A percentile compares a stretch with the other conserved stretches of the same genome.
These are phyloP conservation scores for Daldinia loculata DNA, from an alignment of 495 filamentous ascomycete genomes.

Conservation along the genomic window DNA sequence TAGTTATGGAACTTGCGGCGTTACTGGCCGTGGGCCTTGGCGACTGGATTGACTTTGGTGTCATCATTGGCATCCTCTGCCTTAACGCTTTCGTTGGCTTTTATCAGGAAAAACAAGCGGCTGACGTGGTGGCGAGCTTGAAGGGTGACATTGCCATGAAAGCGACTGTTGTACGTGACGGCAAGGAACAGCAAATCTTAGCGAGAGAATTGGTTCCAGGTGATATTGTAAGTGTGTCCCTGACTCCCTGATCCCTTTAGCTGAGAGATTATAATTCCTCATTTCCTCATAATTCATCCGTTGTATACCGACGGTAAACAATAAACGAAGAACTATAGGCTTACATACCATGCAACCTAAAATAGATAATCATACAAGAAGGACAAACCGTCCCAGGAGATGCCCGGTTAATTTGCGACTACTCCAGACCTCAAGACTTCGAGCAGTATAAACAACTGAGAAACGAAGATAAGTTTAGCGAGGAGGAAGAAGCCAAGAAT, in stretches of 20 bases:
- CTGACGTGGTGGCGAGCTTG: conserved; percentile 79
- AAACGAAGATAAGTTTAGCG: conserved; percentile 71
- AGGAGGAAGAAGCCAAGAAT: conserved; percentile 44
- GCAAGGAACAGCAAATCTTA: conserved; percentile 74
- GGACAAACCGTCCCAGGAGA: conserved; percentile 79
- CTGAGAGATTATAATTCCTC: not conserved
- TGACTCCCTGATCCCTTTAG: not conserved
- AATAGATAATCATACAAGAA: conserved; percentile 73
- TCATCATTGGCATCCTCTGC: conserved; percentile 80
- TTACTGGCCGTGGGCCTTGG: conserved; percentile 79
- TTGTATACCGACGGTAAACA: not conserved
- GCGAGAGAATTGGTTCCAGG: conserved; percentile 83
- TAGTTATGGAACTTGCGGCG: conserved; percentile 88
- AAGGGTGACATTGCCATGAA: conserved; percentile 89
- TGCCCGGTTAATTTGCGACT: conserved; percentile 79
- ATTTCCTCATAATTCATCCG: not conserved
- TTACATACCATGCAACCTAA: not conserved
- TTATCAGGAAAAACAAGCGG: conserved; percentile 89
- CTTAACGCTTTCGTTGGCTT: conserved; percentile 86
- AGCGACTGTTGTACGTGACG: conserved; percentile 74
- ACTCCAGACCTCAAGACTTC: conserved; percentile 73
- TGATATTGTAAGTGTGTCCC: conserved; percentile 71
- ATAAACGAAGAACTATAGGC: not conserved
- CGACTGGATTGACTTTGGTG: conserved; percentile 85
- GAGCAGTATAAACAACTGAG: conserved; percentile 68